Percentiles rank a stretch among this genome's conserved stretches.
phyloP scores from a whole-genome alignment of 2,329 filamentous ascomycete genomes.

The Paramyrothecium sp. region DNA sequence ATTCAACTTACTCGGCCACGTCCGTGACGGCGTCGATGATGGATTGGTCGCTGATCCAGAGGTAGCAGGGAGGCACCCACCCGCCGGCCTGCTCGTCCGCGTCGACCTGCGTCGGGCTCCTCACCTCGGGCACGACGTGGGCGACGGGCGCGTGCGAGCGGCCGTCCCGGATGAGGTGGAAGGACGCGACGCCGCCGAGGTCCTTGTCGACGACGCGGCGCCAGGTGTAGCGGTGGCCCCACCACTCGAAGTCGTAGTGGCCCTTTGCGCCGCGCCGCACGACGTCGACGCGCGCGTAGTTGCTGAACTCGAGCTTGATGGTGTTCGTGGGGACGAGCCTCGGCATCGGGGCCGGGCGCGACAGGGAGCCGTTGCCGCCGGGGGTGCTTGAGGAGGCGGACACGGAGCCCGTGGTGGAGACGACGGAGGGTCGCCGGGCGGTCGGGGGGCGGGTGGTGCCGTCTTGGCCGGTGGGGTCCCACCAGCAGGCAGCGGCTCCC shows the following conservation, averaged over 20 bases:
- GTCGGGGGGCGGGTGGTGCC: not conserved
- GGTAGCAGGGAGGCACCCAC: slow-evolving; percentile 86
- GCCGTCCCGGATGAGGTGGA: slow-evolving; percentile 73
- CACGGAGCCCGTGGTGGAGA: slow-evolving; percentile 9
- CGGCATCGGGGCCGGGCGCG: slow-evolving; percentile 30
- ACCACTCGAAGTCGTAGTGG: slow-evolving; percentile 89
- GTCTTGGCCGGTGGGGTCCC: not conserved
- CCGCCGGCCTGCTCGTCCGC: slow-evolving; percentile 77
- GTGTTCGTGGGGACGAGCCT: slow-evolving; percentile 64
- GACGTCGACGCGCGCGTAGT: slow-evolving; percentile 90
- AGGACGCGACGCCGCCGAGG: slow-evolving; percentile 63
- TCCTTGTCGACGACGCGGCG: slow-evolving; percentile 72
- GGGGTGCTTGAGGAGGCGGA: slow-evolving; percentile 12
- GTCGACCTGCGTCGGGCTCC: slow-evolving; percentile 67
- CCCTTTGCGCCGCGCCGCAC: slow-evolving; percentile 63
- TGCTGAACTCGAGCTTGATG: slow-evolving; percentile 91
- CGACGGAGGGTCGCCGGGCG: slow-evolving; percentile 3
- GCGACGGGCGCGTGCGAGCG: slow-evolving; percentile 62
- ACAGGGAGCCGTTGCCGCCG: slow-evolving; percentile 8
- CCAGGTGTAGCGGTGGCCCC: slow-evolving; percentile 86
- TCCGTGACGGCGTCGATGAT: slow-evolving; percentile 72
- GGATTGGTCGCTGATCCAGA: slow-evolving; percentile 80
- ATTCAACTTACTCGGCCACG: slow-evolving; percentile 72
- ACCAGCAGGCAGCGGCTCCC: not conserved
- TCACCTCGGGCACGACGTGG: slow-evolving; percentile 78